These are phyloP conservation scores for Teunomyces kruisii DNA, from an alignment of 805 yeast species.

Conservation along the genomic window DNA sequence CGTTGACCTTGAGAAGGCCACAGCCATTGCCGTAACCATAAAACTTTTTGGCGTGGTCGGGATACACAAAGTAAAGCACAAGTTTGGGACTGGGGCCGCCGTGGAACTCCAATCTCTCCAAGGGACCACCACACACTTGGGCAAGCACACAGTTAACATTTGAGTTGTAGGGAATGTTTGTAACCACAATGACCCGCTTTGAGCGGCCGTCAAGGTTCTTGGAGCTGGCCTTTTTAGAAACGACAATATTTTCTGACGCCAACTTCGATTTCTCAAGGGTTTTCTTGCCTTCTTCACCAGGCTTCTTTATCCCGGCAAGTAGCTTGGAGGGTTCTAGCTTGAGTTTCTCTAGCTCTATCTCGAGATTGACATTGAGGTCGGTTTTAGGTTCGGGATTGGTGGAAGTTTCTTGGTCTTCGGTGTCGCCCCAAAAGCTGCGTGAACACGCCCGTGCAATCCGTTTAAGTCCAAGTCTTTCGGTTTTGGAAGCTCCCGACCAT, in stretches of 20 bases:
- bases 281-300: neutral
- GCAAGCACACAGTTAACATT: conserved; percentile 52
- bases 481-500: neutral
- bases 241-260: neutral
- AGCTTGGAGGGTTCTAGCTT: neutral
- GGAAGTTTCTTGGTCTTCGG: neutral
- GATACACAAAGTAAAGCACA: conserved; percentile 52
- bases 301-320: neutral
- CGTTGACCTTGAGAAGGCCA: conserved; percentile 60
- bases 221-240: neutral
- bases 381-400: neutral
- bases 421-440: conserved; percentile 5
- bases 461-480: conserved; percentile 7
- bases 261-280: neutral
- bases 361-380: neutral
- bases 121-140: conserved; percentile 68
- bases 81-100: conserved; percentile 19
- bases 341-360: neutral
- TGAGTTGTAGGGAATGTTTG: conserved; percentile 40
- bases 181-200: conserved; percentile 33
- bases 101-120: conserved; percentile 48
- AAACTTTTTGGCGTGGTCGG: conserved; percentile 55
- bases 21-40: conserved; percentile 46
- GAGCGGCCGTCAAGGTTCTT: neutral
- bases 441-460: conserved; percentile 7